A percentile compares a stretch with the other conserved stretches of the same genome.
Conservation (phyloP, 345 rosid species). For the Eucalyptus dawsonii region DNA sequence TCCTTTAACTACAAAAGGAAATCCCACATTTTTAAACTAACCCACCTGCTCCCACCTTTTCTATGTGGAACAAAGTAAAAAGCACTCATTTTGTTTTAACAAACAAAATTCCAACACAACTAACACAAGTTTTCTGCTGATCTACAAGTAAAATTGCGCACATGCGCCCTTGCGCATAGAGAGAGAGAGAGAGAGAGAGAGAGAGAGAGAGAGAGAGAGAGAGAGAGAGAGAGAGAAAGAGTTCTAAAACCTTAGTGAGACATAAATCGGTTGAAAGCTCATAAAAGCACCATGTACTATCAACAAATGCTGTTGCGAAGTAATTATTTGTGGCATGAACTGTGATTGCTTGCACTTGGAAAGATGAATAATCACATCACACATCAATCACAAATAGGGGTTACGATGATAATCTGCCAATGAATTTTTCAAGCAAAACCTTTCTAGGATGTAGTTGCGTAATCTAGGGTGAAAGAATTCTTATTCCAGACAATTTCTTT, state of each 20-base stretch:
- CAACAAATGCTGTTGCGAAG: constrained; percentile 90
- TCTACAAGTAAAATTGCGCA: not conserved
- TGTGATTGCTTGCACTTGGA: constrained; percentile 90
- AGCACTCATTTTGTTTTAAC: no score
- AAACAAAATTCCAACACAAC: not conserved
- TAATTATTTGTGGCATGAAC: constrained; percentile 90
- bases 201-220: not conserved
- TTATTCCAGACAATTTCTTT: not conserved
- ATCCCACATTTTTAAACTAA: no score
- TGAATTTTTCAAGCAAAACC: not conserved
- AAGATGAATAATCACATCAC: not conserved
- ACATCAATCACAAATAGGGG: not conserved
- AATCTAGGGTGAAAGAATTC: not conserved
- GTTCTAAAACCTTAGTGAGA: constrained; percentile 50
- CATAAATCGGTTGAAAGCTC: constrained; percentile 80
- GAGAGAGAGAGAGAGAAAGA: no score
- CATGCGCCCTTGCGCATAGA: not conserved
- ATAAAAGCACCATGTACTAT: constrained; percentile 84
- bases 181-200: not conserved
- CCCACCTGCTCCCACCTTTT: no score
- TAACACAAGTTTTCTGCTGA: not conserved
- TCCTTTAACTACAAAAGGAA: no score
- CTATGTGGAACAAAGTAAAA: no score
- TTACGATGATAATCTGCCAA: not conserved
- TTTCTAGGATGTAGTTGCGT: not conserved